phyloP scores from a whole-genome alignment of 2,329 filamentous ascomycete genomes.

The Aspergillus bombycis region DNA sequence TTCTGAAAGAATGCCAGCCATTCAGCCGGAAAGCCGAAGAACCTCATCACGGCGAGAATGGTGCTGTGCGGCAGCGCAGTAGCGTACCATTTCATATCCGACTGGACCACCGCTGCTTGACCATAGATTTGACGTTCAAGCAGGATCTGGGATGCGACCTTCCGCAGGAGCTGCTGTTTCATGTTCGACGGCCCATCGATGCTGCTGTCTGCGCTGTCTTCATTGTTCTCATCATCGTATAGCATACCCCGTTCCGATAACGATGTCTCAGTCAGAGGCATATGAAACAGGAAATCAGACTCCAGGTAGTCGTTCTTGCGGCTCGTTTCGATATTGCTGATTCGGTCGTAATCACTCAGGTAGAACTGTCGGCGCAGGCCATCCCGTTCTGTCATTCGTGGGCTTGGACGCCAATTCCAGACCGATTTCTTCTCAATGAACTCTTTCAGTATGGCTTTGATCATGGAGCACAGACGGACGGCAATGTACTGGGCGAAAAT shows the following conservation, averaged over 20 bases:
- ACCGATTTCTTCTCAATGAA: conserved; percentile 13
- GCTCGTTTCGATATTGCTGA: not conserved
- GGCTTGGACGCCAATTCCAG: conserved; percentile 18
- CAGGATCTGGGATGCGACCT: conserved; percentile 44
- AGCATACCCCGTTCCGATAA: conserved; percentile 28
- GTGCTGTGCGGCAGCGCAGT: conserved; percentile 51
- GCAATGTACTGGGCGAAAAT: conserved; percentile 51
- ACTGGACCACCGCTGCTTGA: conserved; percentile 45
- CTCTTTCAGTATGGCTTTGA: conserved; percentile 20
- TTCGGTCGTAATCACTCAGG: not conserved
- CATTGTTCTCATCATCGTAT: conserved; percentile 29
- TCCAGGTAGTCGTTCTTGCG: conserved; percentile 30
- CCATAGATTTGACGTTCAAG: conserved; percentile 37
- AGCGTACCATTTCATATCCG: conserved; percentile 49
- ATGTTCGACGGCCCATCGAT: conserved; percentile 24
- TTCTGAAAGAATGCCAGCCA: conserved; percentile 51
- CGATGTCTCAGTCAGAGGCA: conserved; percentile 29
- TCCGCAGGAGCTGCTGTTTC: conserved; percentile 45
- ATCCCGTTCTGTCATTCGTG: conserved; percentile 25
- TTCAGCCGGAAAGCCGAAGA: conserved; percentile 48
- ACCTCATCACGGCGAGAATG: conserved; percentile 47
- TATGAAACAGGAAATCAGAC: conserved; percentile 39
- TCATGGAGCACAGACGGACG: conserved; percentile 36
- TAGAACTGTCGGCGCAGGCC: conserved; percentile 32
- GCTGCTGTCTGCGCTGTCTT: conserved; percentile 26